Percentiles rank a stretch among this genome's conserved stretches.
Conservation (phyloP, 306 rosid species). For the Mucuna pruriens region DNA sequence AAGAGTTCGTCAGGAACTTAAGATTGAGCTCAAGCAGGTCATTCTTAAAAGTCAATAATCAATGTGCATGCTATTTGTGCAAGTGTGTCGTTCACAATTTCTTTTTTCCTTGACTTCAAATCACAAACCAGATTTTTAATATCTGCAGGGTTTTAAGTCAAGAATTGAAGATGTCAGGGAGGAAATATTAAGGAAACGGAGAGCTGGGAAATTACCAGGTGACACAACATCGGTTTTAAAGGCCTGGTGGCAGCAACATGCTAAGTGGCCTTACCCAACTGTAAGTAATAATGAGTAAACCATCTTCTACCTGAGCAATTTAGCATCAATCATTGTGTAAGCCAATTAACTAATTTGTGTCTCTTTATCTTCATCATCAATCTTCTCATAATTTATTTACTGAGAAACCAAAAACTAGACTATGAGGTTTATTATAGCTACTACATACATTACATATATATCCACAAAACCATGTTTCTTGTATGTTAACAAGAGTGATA, state of each 20-base stretch:
- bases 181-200: slow-evolving; percentile 93
- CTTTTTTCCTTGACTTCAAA: not conserved
- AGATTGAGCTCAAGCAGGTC: slow-evolving; percentile 95
- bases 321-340: not conserved
- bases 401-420: not conserved
- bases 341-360: not conserved
- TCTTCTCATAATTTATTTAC: not conserved
- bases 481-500: not conserved
- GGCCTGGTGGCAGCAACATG: slow-evolving; percentile 99
- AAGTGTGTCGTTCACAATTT: not conserved
- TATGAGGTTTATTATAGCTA: too few species aligned
- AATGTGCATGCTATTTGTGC: not conserved
- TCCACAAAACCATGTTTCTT: not conserved
- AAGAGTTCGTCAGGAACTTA: slow-evolving; percentile 87
- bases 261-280: slow-evolving; percentile 99
- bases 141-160: slow-evolving; percentile 87
- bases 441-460: not conserved
- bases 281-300: slow-evolving; percentile 48
- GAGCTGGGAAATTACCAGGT: slow-evolving; percentile 97
- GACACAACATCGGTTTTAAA: slow-evolving; percentile 96
- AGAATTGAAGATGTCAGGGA: slow-evolving; percentile 98
- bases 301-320: not conserved
- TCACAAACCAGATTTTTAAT: not conserved
- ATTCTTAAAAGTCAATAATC: not conserved
- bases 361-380: not conserved